Base-by-base conservation (phyloP, 2,329 filamentous ascomycete genomes). In the Ophiostoma australiae region DNA sequence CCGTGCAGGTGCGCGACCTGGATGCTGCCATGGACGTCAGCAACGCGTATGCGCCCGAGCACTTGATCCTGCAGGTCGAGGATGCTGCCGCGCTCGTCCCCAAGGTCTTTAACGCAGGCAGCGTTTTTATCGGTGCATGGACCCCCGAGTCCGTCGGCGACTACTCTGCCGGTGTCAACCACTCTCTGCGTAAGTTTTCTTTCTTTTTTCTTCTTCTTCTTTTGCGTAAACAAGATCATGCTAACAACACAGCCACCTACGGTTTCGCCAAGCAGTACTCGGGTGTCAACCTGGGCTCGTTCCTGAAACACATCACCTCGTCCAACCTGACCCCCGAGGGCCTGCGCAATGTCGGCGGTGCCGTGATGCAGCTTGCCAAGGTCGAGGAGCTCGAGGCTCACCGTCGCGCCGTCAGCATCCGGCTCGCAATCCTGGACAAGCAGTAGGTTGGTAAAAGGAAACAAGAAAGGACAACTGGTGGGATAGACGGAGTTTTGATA, bases 231-330 rank as follows among this genome's bases (percentile, higher is more conserved):
- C 69, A 23, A 4, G n/a, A n/a, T 6, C 2, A 52, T 17, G 5
- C 52, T 58, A 58, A 58, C 52, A 58, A 55, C 2, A 55, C 75
- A 97, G 93, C 95, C 69, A 99, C 95, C 0, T 99, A 98, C 78
- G 95, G 95, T 58, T 99, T 97, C 77, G 95, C 95, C 68, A 97
- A 97, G 82, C 95, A 99, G 80, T 99, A 99, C 83, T 97, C 93
- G 6, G 95, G 95, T 69, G 95, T 99, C 78, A 99, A 97, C 80
- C 87, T 99, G 6, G 93, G 88, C 41, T 98, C 94, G 2, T 99
- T 97, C 81, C 87, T 97, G 79, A 99, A 99, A 84, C 93, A 98
- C 84, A 97, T 99, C 77, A 99, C 95, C 52, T 95, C 92, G 82
- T 93, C 93, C 0, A 92, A 97, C 80, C 85, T 99, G 73, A 97